phyloP scores from a whole-genome alignment of 2,329 filamentous ascomycete species.

The Colletotrichum trifolii region DNA sequence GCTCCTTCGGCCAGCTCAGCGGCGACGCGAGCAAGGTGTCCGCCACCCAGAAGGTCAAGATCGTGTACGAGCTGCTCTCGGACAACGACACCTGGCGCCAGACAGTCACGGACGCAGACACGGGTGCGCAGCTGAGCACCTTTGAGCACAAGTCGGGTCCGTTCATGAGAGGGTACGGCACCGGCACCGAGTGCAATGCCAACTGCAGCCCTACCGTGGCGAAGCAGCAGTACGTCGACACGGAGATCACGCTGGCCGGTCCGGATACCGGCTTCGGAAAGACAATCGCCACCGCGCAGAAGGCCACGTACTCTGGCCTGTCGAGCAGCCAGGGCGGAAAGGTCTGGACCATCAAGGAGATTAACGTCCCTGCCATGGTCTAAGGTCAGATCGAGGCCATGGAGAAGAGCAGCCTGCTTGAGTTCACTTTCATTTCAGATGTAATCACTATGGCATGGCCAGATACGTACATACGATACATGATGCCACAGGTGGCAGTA shows the following conservation, averaged over 20 bases:
- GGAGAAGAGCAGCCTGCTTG: not conserved
- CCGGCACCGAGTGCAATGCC: constrained; percentile 52
- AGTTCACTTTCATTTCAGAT: too few species aligned
- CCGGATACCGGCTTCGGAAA: constrained; percentile 12
- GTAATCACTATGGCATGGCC: too few species aligned
- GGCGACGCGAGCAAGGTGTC: constrained; percentile 9
- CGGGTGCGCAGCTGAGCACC: constrained; percentile 47
- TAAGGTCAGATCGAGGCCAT: not conserved
- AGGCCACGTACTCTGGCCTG: constrained; percentile 17
- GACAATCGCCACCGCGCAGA: constrained; percentile 20
- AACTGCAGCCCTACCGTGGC: constrained; percentile 50
- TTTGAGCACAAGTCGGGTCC: constrained; percentile 49
- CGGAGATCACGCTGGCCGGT: constrained; percentile 9
- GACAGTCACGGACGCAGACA: constrained; percentile 49
- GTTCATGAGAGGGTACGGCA: constrained; percentile 51
- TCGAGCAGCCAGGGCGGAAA: constrained; percentile 15
- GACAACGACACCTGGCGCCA: constrained; percentile 40
- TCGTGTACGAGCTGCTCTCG: constrained; percentile 39
- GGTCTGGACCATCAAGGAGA: constrained; percentile 26
- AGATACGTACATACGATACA: too few species aligned
- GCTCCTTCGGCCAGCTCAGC: constrained; percentile 50
- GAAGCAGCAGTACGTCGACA: constrained; percentile 45
- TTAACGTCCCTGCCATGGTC: constrained; percentile 15
- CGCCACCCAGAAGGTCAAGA: constrained; percentile 8
- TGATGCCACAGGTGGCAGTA: too few species aligned